Conservation (phyloP, 192 early-diverging fungal species). For the Mortierella hygrophila region DNA sequence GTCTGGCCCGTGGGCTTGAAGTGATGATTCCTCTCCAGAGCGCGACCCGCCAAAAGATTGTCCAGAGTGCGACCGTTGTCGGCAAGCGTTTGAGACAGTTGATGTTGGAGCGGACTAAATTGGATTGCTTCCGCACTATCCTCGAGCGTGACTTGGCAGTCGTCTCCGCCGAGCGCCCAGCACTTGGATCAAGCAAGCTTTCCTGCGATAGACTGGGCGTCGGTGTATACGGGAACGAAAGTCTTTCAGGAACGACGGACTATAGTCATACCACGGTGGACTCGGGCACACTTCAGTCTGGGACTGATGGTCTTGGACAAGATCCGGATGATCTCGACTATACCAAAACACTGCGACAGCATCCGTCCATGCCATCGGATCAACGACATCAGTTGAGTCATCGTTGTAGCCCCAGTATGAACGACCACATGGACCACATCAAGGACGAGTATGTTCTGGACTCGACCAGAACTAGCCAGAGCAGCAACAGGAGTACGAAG, state of each 20-base stretch:
- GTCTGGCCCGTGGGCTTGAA: conserved; percentile 74
- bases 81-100: conserved; percentile 67
- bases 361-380: neutral
- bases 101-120: conserved; percentile 70
- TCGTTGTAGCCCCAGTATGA: neutral
- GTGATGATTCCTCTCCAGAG: conserved; percentile 76
- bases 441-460: conserved; percentile 46
- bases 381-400: neutral
- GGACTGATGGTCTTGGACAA: neutral
- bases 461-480: conserved; percentile 36
- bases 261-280: conserved; percentile 11
- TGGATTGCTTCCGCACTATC: conserved; percentile 81
- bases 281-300: neutral
- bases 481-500: conserved; percentile 21
- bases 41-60: conserved; percentile 72
- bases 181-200: neutral
- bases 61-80: conserved; percentile 67
- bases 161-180: neutral
- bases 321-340: neutral
- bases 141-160: conserved; percentile 64
- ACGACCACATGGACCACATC: conserved; percentile 23
- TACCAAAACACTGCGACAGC: conserved; percentile 1
- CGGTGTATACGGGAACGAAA: neutral
- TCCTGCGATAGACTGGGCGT: neutral
- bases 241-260: conserved; percentile 18